Conservation (phyloP, 768 basidiomycete genomes). For the Ramaria sp. region DNA sequence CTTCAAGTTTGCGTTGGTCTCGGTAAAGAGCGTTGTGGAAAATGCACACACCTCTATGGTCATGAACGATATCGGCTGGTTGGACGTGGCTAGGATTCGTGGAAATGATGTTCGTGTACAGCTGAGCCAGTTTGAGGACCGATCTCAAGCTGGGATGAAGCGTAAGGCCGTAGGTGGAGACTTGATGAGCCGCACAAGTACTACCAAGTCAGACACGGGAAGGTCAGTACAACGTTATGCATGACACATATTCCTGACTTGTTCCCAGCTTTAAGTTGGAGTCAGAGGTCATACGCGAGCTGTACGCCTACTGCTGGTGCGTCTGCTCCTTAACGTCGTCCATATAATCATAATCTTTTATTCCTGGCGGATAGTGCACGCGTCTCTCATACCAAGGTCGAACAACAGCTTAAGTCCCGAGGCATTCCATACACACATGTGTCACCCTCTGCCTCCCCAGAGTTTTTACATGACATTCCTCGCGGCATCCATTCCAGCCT, state of each 20-base stretch:
- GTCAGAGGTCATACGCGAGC: slow-evolving; percentile 59
- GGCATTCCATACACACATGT: slow-evolving; percentile 71
- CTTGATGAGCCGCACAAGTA: background rate
- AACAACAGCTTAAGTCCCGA: slow-evolving; percentile 75
- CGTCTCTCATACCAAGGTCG: slow-evolving; percentile 82
- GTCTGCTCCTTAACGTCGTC: slow-evolving; percentile 9
- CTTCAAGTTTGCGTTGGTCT: slow-evolving; percentile 76
- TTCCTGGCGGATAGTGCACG: slow-evolving; percentile 47
- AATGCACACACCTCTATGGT: slow-evolving; percentile 49
- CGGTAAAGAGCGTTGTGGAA: slow-evolving; percentile 43
- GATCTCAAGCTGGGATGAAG: background rate
- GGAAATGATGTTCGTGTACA: slow-evolving; percentile 24
- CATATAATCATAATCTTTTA: slow-evolving; percentile 6
- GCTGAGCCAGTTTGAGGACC: slow-evolving; percentile 9
- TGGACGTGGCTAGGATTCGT: slow-evolving; percentile 61
- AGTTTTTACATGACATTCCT: slow-evolving; percentile 7
- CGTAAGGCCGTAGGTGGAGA: background rate
- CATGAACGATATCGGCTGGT: slow-evolving; percentile 72
- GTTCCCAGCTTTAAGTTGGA: slow-evolving; percentile 48
- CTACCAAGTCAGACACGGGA: background rate
- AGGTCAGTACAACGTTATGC: background rate
- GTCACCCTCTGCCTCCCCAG: slow-evolving; percentile 37
- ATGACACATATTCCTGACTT: background rate
- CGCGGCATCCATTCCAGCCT: slow-evolving; percentile 55
- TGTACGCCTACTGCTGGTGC: slow-evolving; percentile 85